Evolutionary conservation across 805 yeast species (phyloP).

Genomic region (Metschnikowia kofuensis): DNA sequence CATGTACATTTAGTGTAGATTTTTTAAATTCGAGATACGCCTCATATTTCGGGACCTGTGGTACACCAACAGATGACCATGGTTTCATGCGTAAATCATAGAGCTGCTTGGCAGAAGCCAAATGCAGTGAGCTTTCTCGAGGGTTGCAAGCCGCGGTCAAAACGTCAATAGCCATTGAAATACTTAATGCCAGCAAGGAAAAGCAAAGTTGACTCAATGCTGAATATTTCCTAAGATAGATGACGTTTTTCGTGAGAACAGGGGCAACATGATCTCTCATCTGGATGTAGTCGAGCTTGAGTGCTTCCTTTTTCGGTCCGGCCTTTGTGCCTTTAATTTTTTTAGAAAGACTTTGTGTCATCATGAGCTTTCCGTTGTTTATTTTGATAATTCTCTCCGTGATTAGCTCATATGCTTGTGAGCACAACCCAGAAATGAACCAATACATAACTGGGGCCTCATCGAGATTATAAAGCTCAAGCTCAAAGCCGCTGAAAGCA

Average conservation of each 20-base stretch:
- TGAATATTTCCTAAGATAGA: constrained; percentile 24
- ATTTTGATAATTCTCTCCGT: constrained; percentile 31
- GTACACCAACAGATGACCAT: constrained; percentile 76
- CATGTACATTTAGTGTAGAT: not conserved
- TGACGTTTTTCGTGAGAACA: constrained; percentile 24
- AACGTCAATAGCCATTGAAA: constrained; percentile 12
- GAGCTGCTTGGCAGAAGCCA: constrained; percentile 19
- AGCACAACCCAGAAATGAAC: constrained; percentile 54
- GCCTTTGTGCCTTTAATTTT: constrained; percentile 33
- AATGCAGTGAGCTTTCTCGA: not conserved
- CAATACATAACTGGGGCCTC: constrained; percentile 69
- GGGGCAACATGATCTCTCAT: constrained; percentile 36
- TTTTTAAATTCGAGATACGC: constrained; percentile 23
- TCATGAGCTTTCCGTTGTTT: constrained; percentile 24
- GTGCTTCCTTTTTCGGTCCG: constrained; percentile 46
- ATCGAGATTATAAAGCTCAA: constrained; percentile 68
- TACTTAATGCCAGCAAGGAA: constrained; percentile 20
- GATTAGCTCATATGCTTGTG: constrained; percentile 41
- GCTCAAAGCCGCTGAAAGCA: constrained; percentile 70
- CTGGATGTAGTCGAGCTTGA: constrained; percentile 29
- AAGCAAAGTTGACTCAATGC: constrained; percentile 18
- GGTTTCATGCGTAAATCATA: constrained; percentile 66
- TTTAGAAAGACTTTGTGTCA: constrained; percentile 11
- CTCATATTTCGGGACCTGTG: constrained; percentile 54
- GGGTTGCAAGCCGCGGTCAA: constrained; percentile 2